Evolutionary conservation across 371 early-diverging fungal species (phyloP).

Genomic region (Paraphysoderma sedebokerense): DNA sequence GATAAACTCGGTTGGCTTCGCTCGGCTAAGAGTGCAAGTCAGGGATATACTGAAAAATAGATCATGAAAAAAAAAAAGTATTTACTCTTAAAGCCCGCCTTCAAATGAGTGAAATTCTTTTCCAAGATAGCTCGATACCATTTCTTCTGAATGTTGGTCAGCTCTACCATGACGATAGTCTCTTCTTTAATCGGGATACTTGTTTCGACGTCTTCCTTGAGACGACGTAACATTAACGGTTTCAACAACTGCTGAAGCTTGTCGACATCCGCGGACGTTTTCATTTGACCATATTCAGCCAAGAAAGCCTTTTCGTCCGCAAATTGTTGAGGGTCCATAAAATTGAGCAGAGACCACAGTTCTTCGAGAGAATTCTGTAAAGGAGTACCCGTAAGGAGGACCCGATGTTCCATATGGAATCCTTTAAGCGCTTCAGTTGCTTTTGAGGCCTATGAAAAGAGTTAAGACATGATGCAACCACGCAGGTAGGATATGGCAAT

Average conservation of each 20-base stretch:
- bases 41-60: neutral
- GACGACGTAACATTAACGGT: conserved; percentile 84
- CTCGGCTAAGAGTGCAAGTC: conserved; percentile 15
- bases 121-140: conserved; percentile 85
- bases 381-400: conserved; percentile 83
- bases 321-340: conserved; percentile 78
- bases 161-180: conserved; percentile 70
- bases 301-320: conserved; percentile 58
- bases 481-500: conserved; percentile 73
- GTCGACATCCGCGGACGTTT: conserved; percentile 29
- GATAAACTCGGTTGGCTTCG: conserved; percentile 44
- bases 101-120: conserved; percentile 63
- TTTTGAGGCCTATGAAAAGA: conserved; percentile 34
- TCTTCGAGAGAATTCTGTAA: conserved; percentile 86
- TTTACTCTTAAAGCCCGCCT: conserved; percentile 35
- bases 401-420: conserved; percentile 49
- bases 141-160: conserved; percentile 68
- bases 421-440: conserved; percentile 43
- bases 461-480: conserved; percentile 27
- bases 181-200: conserved; percentile 74
- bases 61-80: neutral
- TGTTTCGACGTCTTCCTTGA: conserved; percentile 87
- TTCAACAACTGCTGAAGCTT: conserved; percentile 76
- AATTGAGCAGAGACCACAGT: conserved; percentile 89
- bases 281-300: conserved; percentile 51